phyloP scores from a whole-genome alignment of 1,284 basidiomycete species.

The Papiliotrema fonsecae region DNA sequence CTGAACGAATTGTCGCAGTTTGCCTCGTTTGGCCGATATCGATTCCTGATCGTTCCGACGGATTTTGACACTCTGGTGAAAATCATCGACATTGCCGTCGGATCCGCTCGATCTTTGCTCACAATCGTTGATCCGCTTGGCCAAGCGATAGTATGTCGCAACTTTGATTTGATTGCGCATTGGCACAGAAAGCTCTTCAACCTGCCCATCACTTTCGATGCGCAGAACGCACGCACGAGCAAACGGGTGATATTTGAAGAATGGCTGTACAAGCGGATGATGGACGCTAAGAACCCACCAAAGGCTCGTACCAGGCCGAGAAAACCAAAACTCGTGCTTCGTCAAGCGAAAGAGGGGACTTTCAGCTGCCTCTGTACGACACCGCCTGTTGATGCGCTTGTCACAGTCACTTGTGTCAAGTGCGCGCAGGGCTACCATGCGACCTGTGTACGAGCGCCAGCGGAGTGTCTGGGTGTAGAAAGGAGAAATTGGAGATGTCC shows the following conservation, averaged over 20 bases:
- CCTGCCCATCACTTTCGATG: constrained; percentile 30
- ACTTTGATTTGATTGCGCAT: constrained; percentile 20
- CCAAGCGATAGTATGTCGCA: constrained; percentile 10
- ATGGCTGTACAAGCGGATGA: constrained; percentile 31
- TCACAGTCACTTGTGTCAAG: constrained; percentile 29
- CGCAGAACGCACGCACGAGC: constrained; percentile 14
- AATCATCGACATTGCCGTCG: constrained; percentile 18
- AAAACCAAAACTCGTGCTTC: constrained; percentile 28
- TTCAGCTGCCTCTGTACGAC: constrained; percentile 35
- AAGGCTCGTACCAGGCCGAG: constrained; percentile 20
- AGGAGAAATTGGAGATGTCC: constrained; percentile 36
- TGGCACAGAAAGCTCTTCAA: constrained; percentile 37
- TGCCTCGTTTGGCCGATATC: constrained; percentile 19
- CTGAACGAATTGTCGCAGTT: constrained; percentile 19
- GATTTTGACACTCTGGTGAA: constrained; percentile 15
- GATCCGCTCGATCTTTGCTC: constrained; percentile 19
- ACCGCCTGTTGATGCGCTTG: constrained; percentile 19
- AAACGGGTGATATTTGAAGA: constrained; percentile 26
- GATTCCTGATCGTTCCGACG: constrained; percentile 25
- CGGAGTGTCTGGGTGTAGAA: constrained; percentile 14
- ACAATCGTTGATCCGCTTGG: constrained; percentile 18
- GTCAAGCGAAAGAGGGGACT: constrained; percentile 14
- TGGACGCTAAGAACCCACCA: constrained; percentile 15
- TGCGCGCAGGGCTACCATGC: constrained; percentile 42
- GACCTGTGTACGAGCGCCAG: constrained; percentile 32